Percentiles rank a stretch among this genome's conserved stretches.
Conservation (phyloP, 805 yeast species). For the Monosporozyma servazzii region DNA sequence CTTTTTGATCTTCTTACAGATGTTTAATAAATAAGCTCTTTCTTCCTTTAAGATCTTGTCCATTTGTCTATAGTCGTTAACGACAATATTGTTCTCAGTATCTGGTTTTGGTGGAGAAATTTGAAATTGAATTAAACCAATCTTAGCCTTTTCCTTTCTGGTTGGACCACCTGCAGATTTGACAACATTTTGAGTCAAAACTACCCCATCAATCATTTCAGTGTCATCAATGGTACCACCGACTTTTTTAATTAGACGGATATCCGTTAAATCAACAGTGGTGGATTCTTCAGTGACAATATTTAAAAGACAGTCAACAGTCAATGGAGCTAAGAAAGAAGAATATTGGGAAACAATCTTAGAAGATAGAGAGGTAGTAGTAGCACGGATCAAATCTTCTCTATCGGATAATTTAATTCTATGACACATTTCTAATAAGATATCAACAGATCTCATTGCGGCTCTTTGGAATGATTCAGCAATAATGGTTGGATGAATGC, state of each 20-base stretch:
- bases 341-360: slow-evolving; percentile 94
- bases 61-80: slow-evolving; percentile 97
- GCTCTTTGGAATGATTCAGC: slow-evolving; percentile 91
- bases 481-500: slow-evolving; percentile 90
- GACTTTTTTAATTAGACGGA: slow-evolving; percentile 82
- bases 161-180: slow-evolving; percentile 93
- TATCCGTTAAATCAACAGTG: slow-evolving; percentile 76
- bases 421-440: slow-evolving; percentile 75
- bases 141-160: slow-evolving; percentile 85
- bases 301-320: slow-evolving; percentile 85
- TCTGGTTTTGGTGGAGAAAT: slow-evolving; percentile 95
- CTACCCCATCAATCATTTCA: slow-evolving; percentile 85
- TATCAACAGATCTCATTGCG: slow-evolving; percentile 71
- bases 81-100: slow-evolving; percentile 95
- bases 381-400: slow-evolving; percentile 81
- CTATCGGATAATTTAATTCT: slow-evolving; percentile 71
- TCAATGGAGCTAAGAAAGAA: slow-evolving; percentile 76
- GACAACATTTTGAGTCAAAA: slow-evolving; percentile 80
- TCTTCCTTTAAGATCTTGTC: slow-evolving; percentile 97
- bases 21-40: slow-evolving; percentile 86
- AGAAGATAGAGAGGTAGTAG: slow-evolving; percentile 86
- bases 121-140: slow-evolving; percentile 87
- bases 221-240: slow-evolving; percentile 99
- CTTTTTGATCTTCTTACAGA: slow-evolving; percentile 93
- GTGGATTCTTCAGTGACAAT: slow-evolving; percentile 54